Conservation (phyloP, 1,284 basidiomycete species). For the Pyrrhoderma noxium region DNA sequence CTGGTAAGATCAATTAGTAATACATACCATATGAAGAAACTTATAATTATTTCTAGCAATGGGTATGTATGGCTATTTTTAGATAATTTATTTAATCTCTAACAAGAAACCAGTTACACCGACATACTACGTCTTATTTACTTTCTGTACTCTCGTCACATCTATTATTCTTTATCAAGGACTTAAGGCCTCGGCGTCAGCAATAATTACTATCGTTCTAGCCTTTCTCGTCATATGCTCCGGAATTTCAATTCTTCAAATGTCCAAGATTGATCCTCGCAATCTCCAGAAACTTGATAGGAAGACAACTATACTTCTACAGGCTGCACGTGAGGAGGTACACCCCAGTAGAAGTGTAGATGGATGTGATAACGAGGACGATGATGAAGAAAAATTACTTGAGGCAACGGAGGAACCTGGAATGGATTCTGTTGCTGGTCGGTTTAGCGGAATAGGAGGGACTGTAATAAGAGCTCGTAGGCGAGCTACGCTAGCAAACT, state of each 20-base stretch:
- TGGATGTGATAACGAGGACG: slow-evolving; percentile 25
- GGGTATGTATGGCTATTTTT: slow-evolving; percentile 40
- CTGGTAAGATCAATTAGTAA: slow-evolving; percentile 41
- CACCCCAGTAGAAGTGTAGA: slow-evolving; percentile 7
- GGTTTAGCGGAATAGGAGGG: slow-evolving; percentile 39
- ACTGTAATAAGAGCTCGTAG: slow-evolving; percentile 40
- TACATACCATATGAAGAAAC: slow-evolving; percentile 11
- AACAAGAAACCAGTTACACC: slow-evolving; percentile 42
- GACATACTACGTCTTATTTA: slow-evolving; percentile 54
- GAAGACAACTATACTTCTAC: slow-evolving; percentile 77
- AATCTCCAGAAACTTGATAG: slow-evolving; percentile 74
- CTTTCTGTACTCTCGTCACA: slow-evolving; percentile 84
- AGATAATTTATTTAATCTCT: slow-evolving; percentile 21
- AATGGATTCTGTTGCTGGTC: slow-evolving; percentile 39
- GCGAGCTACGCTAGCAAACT: slow-evolving; percentile 15
- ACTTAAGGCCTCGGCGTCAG: slow-evolving; percentile 64
- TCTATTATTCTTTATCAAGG: slow-evolving; percentile 91
- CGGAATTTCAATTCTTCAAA: slow-evolving; percentile 91
- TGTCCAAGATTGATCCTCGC: slow-evolving; percentile 87
- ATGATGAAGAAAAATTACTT: slow-evolving; percentile 48
- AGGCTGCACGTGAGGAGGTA: slow-evolving; percentile 62
- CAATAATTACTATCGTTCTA: slow-evolving; percentile 87
- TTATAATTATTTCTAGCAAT: slow-evolving; percentile 46
- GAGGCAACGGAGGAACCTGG: slow-evolving; percentile 30
- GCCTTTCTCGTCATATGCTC: slow-evolving; percentile 86